These are phyloP conservation scores for Protomyces arabidopsidicola DNA, from an alignment of 1,139 yeast species.

Conservation along the genomic window DNA sequence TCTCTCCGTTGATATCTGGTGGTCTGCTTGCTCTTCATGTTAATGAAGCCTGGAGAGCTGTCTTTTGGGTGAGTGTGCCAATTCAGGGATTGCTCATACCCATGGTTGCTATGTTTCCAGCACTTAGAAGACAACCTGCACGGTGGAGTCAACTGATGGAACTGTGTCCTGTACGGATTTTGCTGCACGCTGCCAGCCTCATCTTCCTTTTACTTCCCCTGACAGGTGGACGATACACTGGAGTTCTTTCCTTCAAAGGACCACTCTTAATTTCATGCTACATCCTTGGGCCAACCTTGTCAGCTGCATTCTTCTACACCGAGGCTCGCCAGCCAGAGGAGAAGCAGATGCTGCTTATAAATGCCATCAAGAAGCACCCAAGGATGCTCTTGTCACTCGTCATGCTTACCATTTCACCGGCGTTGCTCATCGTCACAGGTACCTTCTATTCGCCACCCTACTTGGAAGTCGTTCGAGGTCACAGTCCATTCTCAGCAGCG, in stretches of 20 bases:
- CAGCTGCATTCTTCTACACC: not conserved
- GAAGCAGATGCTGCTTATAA: conserved; percentile 7
- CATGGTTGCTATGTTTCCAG: conserved; percentile 11
- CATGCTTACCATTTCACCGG: not conserved
- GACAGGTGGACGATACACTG: conserved; percentile 1
- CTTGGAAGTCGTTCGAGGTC: conserved; percentile 7
- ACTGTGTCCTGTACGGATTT: conserved; percentile 1
- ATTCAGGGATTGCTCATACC: not conserved
- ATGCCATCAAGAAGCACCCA: not conserved
- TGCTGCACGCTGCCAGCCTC: conserved; percentile 6
- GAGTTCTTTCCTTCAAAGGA: conserved; percentile 1
- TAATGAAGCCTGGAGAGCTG: conserved; percentile 13
- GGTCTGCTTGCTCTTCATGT: conserved; percentile 2
- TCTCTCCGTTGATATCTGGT: conserved; percentile 11
- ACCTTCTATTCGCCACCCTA: conserved; percentile 14
- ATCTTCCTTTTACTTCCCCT: conserved; percentile 5
- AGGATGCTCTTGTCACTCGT: conserved; percentile 3
- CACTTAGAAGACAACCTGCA: not conserved
- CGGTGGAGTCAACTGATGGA: conserved; percentile 10
- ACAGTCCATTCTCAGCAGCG: conserved; percentile 9
- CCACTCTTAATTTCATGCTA: conserved; percentile 2
- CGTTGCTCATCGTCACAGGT: not conserved
- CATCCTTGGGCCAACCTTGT: not conserved
- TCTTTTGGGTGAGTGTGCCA: conserved; percentile 19
- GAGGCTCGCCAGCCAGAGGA: conserved; percentile 8